Evolutionary conservation across 495 filamentous ascomycete genomes (phyloP).

Genomic region (Talaromyces nanjingensis): DNA sequence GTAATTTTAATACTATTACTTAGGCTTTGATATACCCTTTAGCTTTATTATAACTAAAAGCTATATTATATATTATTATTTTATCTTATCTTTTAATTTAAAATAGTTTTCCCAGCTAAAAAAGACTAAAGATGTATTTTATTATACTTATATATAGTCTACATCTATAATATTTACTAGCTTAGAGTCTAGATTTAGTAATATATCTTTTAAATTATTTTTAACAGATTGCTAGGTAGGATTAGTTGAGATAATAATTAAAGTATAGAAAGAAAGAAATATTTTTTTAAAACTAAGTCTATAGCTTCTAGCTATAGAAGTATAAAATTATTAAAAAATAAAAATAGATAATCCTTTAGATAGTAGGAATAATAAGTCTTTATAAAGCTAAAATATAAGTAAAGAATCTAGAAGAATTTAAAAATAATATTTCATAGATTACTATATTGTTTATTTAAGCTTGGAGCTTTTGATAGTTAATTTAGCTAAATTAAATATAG

Average conservation of each 20-base stretch:
- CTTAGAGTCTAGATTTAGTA: not conserved
- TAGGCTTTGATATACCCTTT: not conserved
- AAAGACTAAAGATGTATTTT: not conserved
- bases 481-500: too few species aligned
- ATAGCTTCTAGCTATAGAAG: not conserved
- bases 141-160: not conserved
- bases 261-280: not conserved
- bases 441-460: too few species aligned
- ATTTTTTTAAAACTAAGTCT: not conserved
- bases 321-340: not conserved
- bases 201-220: not conserved
- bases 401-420: too few species aligned
- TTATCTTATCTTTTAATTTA: not conserved
- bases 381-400: too few species aligned
- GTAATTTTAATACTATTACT: not conserved
- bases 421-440: too few species aligned
- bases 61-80: not conserved
- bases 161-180: not conserved
- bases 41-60: not conserved
- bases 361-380: too few species aligned
- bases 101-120: not conserved
- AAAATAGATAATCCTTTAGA: too few species aligned
- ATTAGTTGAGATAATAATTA: not conserved
- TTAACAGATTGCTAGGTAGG: not conserved
- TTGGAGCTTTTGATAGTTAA: too few species aligned